phyloP scores from a whole-genome alignment of 2,329 filamentous ascomycete species.

The Penicillium carneum region DNA sequence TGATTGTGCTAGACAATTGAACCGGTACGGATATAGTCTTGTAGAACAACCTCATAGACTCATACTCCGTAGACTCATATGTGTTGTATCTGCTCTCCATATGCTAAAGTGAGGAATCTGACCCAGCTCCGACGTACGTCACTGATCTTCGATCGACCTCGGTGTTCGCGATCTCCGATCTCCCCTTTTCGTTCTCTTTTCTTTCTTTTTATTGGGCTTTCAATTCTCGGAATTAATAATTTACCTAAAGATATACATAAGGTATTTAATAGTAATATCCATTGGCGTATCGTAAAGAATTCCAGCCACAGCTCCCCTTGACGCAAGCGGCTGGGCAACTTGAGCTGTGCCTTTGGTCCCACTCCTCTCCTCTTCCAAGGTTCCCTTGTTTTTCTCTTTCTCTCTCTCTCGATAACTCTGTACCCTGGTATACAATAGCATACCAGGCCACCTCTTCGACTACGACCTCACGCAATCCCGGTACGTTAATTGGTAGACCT shows the following conservation, averaged over 20 bases:
- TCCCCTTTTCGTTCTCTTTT: constrained; percentile 8
- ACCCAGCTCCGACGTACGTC: constrained; percentile 24
- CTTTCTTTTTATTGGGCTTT: neutral
- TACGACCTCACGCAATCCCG: neutral
- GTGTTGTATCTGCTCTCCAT: neutral
- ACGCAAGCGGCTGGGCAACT: constrained; percentile 39
- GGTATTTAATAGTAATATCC: constrained; percentile 11
- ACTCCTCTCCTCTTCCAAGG: constrained; percentile 15
- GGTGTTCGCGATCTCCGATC: constrained; percentile 32
- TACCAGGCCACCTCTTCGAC: constrained; percentile 8
- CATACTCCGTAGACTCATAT: too few relatives aligned
- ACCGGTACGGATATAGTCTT: neutral
- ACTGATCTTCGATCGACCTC: constrained; percentile 35
- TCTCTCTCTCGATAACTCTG: neutral
- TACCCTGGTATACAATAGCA: constrained; percentile 1
- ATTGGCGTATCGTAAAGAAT: constrained; percentile 11
- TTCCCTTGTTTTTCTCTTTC: constrained; percentile 6
- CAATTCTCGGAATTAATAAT: neutral
- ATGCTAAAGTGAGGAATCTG: neutral
- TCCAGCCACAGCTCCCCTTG: constrained; percentile 36
- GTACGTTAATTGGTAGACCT: constrained; percentile 2
- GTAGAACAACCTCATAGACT: neutral
- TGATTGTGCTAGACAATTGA: neutral
- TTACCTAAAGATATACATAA: neutral
- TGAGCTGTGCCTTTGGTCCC: constrained; percentile 21